Base-by-base conservation (phyloP, 2,329 filamentous ascomycete species). In the Fusarium secorum region DNA sequence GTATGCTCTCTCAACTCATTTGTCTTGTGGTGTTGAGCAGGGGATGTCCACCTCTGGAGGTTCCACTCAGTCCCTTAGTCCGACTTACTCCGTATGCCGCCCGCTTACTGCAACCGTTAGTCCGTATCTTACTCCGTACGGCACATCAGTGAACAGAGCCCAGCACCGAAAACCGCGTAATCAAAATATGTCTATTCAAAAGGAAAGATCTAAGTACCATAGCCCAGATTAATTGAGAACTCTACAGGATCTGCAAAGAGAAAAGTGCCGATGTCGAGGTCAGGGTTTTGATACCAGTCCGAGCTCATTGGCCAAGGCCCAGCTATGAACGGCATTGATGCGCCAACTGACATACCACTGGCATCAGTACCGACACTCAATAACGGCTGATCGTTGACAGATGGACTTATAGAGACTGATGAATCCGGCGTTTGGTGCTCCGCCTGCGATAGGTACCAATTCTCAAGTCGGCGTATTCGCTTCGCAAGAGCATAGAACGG, bases 401-500 rank as follows among this genome's bases (percentile, higher is more conserved):
- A 45, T 5, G 42, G 48, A 15, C 39, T 69, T 30, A 39, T 42
- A 1, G 64, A 53, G 5, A 24, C 14, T 14, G 18, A 35, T 15
- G 64, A 26, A 2, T 59, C 51, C 0, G 22, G 44, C 1, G 17
- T 42, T 3, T 59, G 62, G 3, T 48, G 55, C 7, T 57, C n/a
- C 1, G 52, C 41, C 2, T 58, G 71, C 0, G 49, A n/a, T 1
- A 67, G 53, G 24, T 77, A 70, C 74, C 71, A 76, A 6, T 66
- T 56, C 7, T 77, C 72, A 3, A 77, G 46, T 0, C 65, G 58
- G 0, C 64, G 56, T 8, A 68, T 64, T 0, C 75, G 72, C 17
- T 59, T 66, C 0, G 65, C 67, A 4, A 79, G 63, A 11, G 63
- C 53, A 11, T 74, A 58, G 35, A 79, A 79, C 0, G 74, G 70